These are phyloP conservation scores for Camellia lanceoleosa DNA, from an alignment of 148 eudicot species.

Conservation along the genomic window DNA sequence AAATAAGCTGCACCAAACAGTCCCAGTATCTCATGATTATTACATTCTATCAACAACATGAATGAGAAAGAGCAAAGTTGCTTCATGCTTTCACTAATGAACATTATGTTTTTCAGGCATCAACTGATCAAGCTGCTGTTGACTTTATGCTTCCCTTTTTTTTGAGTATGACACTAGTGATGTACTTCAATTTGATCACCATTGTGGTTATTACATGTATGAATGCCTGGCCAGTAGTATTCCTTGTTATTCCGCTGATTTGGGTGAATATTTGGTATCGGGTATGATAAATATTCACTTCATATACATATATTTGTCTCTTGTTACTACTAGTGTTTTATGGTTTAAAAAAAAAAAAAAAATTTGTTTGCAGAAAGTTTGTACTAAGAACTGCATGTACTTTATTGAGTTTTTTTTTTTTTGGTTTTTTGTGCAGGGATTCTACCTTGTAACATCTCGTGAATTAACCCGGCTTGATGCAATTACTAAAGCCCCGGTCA, in stretches of 20 bases:
- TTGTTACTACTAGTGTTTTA: neutral
- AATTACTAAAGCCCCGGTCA: slow-evolving; percentile 48
- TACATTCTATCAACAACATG: neutral
- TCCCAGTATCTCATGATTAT: neutral
- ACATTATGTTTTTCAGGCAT: slow-evolving; percentile 41
- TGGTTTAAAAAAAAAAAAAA: neutral
- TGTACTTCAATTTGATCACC: slow-evolving; percentile 42
- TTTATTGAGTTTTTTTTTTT: neutral
- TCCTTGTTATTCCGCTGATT: slow-evolving; percentile 37
- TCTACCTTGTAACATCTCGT: slow-evolving; percentile 42
- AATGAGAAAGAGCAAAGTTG: neutral
- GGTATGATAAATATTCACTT: slow-evolving; percentile 23
- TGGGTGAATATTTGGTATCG: slow-evolving; percentile 47
- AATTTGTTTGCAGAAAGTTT: neutral
- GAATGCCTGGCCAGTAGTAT: slow-evolving; percentile 58
- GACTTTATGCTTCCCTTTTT: slow-evolving; percentile 48
- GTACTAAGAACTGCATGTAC: neutral
- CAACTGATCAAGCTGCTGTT: slow-evolving; percentile 50
- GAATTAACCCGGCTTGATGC: slow-evolving; percentile 42
- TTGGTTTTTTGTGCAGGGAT: slow-evolving; percentile 26
- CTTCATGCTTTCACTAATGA: slow-evolving; percentile 13
- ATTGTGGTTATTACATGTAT: slow-evolving; percentile 42
- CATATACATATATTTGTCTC: neutral
- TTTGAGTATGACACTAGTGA: slow-evolving; percentile 27
- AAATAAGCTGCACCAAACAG: neutral